Conservation (phyloP, 2,329 filamentous ascomycete genomes). For the Colletotrichum lupini region DNA sequence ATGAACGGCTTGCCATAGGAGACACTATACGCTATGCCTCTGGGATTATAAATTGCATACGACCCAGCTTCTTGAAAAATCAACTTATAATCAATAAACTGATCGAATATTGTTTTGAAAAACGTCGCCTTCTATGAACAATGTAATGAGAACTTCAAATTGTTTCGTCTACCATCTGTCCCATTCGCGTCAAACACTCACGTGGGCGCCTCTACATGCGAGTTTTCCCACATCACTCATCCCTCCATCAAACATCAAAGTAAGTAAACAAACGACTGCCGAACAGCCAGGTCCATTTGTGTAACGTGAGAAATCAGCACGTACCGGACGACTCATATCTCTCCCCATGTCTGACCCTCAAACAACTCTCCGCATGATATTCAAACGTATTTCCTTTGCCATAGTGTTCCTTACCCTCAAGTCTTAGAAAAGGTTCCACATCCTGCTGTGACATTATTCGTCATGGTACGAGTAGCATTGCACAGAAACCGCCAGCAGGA, state of each 20-base stretch:
- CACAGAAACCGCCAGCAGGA: neutral
- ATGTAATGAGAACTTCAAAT: no score
- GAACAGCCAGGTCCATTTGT: neutral
- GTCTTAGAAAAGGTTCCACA: neutral
- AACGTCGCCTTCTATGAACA: no score
- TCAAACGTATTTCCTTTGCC: neutral
- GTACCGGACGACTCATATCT: neutral
- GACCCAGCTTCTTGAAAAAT: no score
- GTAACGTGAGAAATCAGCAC: neutral
- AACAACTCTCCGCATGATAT: neutral
- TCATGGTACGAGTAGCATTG: neutral
- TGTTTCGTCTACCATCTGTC: no score
- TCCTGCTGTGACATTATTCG: neutral
- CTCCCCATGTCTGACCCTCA: neutral
- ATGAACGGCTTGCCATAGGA: no score
- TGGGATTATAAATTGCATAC: no score
- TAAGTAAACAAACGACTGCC: neutral
- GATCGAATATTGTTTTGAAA: rapidly evolving
- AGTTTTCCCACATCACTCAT: neutral
- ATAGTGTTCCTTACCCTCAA: neutral
- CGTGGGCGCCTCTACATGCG: neutral
- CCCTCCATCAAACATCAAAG: neutral
- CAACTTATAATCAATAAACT: no score
- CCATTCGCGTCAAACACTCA: neutral
- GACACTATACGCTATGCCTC: rapidly evolving